These are phyloP conservation scores for Malassezia brasiliensis DNA, from an alignment of 1,284 basidiomycete species.

Conservation along the genomic window DNA sequence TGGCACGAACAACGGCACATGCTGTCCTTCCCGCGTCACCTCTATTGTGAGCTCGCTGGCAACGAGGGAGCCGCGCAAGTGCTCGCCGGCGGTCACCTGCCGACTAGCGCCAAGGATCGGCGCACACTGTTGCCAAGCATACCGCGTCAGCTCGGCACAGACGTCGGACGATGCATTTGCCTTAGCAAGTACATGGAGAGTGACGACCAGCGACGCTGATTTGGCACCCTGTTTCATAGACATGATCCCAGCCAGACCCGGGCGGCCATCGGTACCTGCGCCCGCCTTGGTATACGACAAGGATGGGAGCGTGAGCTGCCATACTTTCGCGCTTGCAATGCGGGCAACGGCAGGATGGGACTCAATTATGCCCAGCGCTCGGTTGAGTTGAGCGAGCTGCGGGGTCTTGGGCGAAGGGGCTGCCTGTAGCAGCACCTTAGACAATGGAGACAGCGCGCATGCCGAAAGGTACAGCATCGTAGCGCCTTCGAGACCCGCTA, in stretches of 20 bases:
- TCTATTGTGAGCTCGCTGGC: constrained; percentile 41
- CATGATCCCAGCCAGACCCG: constrained; percentile 21
- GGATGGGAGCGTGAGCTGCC: constrained; percentile 45
- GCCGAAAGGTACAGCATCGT: constrained; percentile 42
- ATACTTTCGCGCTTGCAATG: constrained; percentile 31
- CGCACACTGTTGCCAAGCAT: constrained; percentile 37
- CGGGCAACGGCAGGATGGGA: constrained; percentile 34
- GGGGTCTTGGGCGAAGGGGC: constrained; percentile 21
- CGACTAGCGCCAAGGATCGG: constrained; percentile 31
- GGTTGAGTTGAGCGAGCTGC: constrained; percentile 24
- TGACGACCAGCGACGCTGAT: constrained; percentile 32
- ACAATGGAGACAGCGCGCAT: constrained; percentile 35
- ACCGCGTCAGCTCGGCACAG: constrained; percentile 35
- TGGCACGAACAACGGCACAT: neutral
- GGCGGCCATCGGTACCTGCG: constrained; percentile 16
- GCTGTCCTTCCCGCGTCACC: constrained; percentile 29
- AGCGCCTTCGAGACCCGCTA: constrained; percentile 40
- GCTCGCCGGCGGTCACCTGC: constrained; percentile 32
- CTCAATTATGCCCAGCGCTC: constrained; percentile 26
- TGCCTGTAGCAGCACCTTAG: constrained; percentile 41
- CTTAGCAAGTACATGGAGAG: constrained; percentile 22
- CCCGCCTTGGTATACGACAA: constrained; percentile 20
- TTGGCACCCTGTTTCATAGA: constrained; percentile 27
- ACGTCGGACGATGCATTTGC: neutral
- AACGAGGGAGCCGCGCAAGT: constrained; percentile 28